Conservation (phyloP, 1,284 basidiomycete species). For the Ustilago hordei region DNA sequence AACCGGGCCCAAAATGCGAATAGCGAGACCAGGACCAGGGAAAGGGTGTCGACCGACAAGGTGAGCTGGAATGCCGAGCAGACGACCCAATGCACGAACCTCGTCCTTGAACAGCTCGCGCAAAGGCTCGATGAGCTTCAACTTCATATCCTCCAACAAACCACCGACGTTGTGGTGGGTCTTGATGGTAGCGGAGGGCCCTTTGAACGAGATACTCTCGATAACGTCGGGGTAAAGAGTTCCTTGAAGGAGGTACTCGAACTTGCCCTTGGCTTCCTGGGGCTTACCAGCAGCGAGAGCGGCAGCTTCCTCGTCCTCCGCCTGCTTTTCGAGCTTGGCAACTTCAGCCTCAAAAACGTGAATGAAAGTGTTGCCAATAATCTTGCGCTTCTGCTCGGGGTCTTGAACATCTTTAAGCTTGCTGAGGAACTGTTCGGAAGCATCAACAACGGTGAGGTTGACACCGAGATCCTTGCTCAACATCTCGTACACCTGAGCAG, state of each 20-base stretch:
- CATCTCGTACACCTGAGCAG: slow-evolving; percentile 93
- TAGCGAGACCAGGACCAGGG: slow-evolving; percentile 98
- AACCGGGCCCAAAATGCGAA: slow-evolving; percentile 95
- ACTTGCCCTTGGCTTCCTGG: slow-evolving; percentile 75
- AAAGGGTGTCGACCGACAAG: slow-evolving; percentile 98
- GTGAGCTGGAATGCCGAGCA: slow-evolving; percentile 90
- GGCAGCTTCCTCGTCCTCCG: slow-evolving; percentile 77
- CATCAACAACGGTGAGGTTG: slow-evolving; percentile 94
- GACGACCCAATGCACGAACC: slow-evolving; percentile 89
- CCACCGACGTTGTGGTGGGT: slow-evolving; percentile 99
- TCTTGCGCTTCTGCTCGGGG: slow-evolving; percentile 96
- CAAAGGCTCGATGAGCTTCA: slow-evolving; percentile 97
- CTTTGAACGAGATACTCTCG: slow-evolving; percentile 99
- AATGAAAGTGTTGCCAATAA: slow-evolving; percentile 99
- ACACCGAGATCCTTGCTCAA: slow-evolving; percentile 92
- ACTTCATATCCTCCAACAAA: slow-evolving; percentile 95
- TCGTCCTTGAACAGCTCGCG: slow-evolving; percentile 99
- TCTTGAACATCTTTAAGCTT: slow-evolving; percentile 91
- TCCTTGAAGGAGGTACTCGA: slow-evolving; percentile 98
- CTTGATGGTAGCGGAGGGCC: slow-evolving; percentile 98
- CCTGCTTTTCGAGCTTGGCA: slow-evolving; percentile 85
- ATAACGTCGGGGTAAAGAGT: slow-evolving; percentile 99
- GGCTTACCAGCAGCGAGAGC: slow-evolving; percentile 73
- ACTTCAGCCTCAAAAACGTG: slow-evolving; percentile 96
- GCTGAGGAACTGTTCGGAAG: slow-evolving; percentile 91